Conservation (phyloP, 2,329 filamentous ascomycete species). For the Gyromitra esculenta region DNA sequence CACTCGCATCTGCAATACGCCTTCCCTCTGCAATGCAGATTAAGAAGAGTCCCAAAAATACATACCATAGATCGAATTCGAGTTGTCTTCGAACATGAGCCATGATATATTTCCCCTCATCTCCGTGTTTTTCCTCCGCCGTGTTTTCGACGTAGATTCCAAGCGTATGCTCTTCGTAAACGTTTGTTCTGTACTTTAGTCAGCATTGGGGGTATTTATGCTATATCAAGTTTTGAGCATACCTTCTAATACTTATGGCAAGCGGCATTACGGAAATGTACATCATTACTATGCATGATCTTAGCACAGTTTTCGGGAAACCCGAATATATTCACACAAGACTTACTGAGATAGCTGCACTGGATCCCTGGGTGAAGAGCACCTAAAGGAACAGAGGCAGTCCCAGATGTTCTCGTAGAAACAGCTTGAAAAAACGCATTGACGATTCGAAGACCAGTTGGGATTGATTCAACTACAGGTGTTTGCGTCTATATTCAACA, state of each 20-base stretch:
- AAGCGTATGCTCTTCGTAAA: conserved; percentile 90
- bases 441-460: conserved; percentile 78
- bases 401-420: conserved; percentile 89
- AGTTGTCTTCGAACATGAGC: conserved; percentile 91
- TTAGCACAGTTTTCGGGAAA: conserved; percentile 1
- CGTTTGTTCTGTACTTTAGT: conserved; percentile 74
- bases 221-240: neutral
- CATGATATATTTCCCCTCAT: conserved; percentile 81
- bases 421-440: conserved; percentile 90
- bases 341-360: conserved; percentile 78
- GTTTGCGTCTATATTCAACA: conserved; percentile 64
- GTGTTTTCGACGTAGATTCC: conserved; percentile 71
- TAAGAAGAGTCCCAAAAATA: conserved; percentile 92
- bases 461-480: conserved; percentile 72
- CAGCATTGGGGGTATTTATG: neutral
- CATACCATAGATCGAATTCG: conserved; percentile 97
- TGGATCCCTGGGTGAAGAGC: conserved; percentile 88
- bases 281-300: conserved; percentile 77
- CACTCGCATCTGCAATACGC: conserved; percentile 68
- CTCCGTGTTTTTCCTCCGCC: conserved; percentile 63
- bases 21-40: conserved; percentile 86
- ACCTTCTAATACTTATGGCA: conserved; percentile 82
- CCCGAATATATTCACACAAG: neutral
- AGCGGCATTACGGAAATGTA: conserved; percentile 98
- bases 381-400: conserved; percentile 79